Conservation (phyloP, 108 stramenopile species). For the Nitzschia inconspicua region DNA sequence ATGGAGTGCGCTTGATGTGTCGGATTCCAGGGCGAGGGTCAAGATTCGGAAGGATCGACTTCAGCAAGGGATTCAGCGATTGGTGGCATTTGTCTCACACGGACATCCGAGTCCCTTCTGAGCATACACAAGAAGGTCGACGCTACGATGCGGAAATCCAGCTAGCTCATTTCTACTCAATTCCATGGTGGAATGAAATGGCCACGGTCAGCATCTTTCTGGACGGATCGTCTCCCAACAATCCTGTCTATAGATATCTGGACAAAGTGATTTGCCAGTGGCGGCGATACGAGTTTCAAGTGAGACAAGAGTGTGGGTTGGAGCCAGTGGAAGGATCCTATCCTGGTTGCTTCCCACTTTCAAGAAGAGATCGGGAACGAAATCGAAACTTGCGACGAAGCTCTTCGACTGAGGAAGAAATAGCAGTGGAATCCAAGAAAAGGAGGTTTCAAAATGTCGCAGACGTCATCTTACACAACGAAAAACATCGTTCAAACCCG, state of each 20-base stretch:
- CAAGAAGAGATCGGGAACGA: too few relatives aligned
- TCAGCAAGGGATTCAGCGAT: constrained; percentile 19
- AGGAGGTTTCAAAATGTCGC: background rate
- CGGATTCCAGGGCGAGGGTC: background rate
- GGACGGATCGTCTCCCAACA: constrained; percentile 11
- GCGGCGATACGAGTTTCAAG: constrained; percentile 35
- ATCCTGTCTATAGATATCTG: constrained; percentile 28
- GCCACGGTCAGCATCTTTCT: constrained; percentile 38
- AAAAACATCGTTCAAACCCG: background rate
- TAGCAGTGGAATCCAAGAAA: background rate
- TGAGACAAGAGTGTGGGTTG: constrained; percentile 40
- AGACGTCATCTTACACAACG: constrained; percentile 10
- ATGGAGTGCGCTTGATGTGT: constrained; percentile 2
- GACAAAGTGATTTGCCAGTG: constrained; percentile 55
- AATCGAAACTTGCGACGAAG: constrained; percentile 1
- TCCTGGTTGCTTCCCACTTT: constrained; percentile 20
- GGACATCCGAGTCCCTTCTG: constrained; percentile 39
- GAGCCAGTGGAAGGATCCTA: constrained; percentile 22
- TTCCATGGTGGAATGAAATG: constrained; percentile 19
- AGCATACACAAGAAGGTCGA: constrained; percentile 46
- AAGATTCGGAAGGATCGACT: constrained; percentile 22
- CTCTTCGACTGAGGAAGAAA: too few relatives aligned
- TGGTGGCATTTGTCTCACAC: constrained; percentile 32
- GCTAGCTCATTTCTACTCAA: constrained; percentile 34
- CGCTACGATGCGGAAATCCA: constrained; percentile 49